Evolutionary conservation across 2,329 filamentous ascomycete genomes (phyloP), one percentile per base, ranked within the genome.

Genomic region (Ophioceras dolichostomum): DNA sequence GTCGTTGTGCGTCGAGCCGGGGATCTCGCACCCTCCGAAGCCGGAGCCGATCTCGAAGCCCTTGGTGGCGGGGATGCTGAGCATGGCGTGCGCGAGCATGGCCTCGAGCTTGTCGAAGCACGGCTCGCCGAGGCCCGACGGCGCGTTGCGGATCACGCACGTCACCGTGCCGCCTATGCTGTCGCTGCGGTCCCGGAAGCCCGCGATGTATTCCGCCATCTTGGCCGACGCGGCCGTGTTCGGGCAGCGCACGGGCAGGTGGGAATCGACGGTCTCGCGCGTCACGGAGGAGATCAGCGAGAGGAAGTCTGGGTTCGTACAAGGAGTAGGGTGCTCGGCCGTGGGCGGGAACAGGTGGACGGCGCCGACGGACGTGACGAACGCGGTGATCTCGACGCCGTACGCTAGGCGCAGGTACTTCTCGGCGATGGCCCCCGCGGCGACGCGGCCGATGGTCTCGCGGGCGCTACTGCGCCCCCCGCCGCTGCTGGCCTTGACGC

Each of bases 101-200:
- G 91, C 91, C 66, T 98, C 88, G 32, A 96, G 70, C 67, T 96
- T 96, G 60, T 94, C 85, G 59, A 98, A 96, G 59, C 77, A 83
- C 1, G 89, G 91, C 68, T 96, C 91, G 41, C 91, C 91, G 3
- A 96, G 72, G 0, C 89, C 89, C 29, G 76, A 73, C 20, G 89
- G 91, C 7, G 77, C 76, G 52, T 93, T 89, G 45, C 83, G 76
- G 53, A 96, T 87, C 28, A 96, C 83, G 51, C 89, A 96, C 32
- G 87, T 94, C 14, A 96, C 87, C 10, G 86, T 94, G 43, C 91
- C 91, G 41, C 91, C 91, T 47, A 94, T 95, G 62, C 82, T 89
- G 65, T 96, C 89, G 41, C 85, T 61, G 41, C 68, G 69, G 49
- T 94, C 85, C 39, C 79, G 72, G 64, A 82, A 88, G 32, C 79